These are phyloP conservation scores for Isoetes taiwanensis DNA, from an alignment of 75 land plant species.

Conservation along the genomic window DNA sequence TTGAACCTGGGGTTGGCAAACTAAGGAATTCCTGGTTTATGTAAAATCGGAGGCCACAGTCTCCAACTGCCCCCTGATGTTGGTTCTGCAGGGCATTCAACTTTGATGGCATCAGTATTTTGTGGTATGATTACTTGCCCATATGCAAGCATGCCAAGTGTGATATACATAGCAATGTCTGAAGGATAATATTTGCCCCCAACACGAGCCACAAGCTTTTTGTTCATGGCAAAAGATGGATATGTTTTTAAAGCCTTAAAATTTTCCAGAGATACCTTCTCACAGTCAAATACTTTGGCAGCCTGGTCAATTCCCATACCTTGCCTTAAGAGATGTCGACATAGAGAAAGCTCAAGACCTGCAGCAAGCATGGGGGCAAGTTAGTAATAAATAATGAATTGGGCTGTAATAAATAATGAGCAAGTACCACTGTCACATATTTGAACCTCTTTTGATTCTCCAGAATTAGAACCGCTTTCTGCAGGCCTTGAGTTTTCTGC, in stretches of 20 bases:
- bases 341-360: conserved; percentile 48
- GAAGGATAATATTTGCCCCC: conserved; percentile 40
- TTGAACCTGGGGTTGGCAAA: too few species aligned
- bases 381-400: too few species aligned
- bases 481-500: too few species aligned
- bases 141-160: conserved; percentile 42
- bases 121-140: conserved; percentile 20
- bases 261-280: conserved; percentile 33
- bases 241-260: conserved; percentile 24
- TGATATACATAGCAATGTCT: conserved; percentile 38
- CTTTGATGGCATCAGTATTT: conserved; percentile 32
- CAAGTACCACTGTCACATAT: too few species aligned
- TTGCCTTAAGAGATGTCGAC: conserved; percentile 36
- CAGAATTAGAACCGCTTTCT: too few species aligned
- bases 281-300: conserved; percentile 38
- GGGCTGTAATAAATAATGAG: too few species aligned
- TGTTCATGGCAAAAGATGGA: conserved; percentile 32
- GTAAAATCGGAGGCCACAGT: conserved; percentile 49
- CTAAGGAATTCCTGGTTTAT: conserved; percentile 25
- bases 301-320: conserved; percentile 63
- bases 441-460: too few species aligned
- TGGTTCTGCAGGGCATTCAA: conserved; percentile 25
- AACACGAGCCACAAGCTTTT: conserved; percentile 43
- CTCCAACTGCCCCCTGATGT: conserved; percentile 60
- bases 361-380: too few species aligned